phyloP scores from a whole-genome alignment of 306 rosid species.

The Vigna unguiculata region DNA sequence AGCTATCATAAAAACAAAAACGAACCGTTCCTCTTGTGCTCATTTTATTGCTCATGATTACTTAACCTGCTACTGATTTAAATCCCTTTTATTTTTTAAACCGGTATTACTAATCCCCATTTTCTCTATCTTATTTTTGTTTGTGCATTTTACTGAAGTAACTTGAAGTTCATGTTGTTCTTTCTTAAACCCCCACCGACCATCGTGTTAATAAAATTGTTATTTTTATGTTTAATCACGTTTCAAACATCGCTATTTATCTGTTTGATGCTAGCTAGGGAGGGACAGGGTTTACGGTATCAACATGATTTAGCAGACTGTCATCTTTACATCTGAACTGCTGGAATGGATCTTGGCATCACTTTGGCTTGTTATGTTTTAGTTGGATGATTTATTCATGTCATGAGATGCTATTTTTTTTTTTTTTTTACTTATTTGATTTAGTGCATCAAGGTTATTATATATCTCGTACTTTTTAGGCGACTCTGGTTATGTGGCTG shows the following conservation, averaged over 20 bases:
- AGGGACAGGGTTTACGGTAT: not conserved
- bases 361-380: conserved; percentile 16
- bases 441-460: not conserved
- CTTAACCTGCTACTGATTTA: not conserved
- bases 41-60: not conserved
- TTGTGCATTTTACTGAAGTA: not conserved
- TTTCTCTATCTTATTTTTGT: not conserved
- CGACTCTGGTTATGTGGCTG: not conserved
- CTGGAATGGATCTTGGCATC: conserved; percentile 6
- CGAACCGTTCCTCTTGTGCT: not conserved
- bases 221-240: not conserved
- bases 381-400: not conserved
- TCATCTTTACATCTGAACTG: conserved; percentile 10
- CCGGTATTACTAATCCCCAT: not conserved
- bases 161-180: conserved; percentile 31
- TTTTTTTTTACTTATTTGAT: not conserved
- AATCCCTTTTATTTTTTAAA: not conserved
- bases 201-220: not conserved
- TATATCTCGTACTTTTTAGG: not conserved
- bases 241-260: conserved; percentile 4
- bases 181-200: not conserved
- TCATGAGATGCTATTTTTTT: not conserved
- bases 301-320: not conserved
- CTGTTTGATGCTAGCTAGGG: not conserved
- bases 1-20: not conserved